Conservation (phyloP, 108 stramenopile genomes). For the Nitzschia sp. region DNA sequence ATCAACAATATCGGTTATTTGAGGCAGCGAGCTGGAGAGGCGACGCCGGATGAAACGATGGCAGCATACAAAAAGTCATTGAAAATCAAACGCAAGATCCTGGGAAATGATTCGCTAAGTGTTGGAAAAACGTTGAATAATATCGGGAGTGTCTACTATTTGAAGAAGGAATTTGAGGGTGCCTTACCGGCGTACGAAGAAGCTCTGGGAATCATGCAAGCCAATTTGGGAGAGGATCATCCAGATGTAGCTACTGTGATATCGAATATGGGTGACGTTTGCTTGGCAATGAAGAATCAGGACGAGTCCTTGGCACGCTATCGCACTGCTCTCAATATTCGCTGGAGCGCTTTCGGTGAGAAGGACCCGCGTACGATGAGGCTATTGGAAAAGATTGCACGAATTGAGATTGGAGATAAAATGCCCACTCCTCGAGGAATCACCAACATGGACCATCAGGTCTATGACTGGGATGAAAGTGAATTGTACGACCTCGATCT, state of each 20-base stretch:
- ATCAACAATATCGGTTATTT: constrained; percentile 71
- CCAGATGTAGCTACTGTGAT: constrained; percentile 70
- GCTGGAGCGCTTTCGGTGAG: constrained; percentile 40
- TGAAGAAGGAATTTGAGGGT: constrained; percentile 45
- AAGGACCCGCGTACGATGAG: constrained; percentile 45
- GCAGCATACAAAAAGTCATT: constrained; percentile 61
- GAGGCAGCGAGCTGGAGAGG: constrained; percentile 52
- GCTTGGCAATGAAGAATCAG: constrained; percentile 34
- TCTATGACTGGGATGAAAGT: constrained; percentile 24
- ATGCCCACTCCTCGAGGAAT: constrained; percentile 11
- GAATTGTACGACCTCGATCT: constrained; percentile 26
- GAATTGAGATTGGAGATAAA: constrained; percentile 47
- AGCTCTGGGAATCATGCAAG: constrained; percentile 48
- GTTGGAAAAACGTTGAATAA: constrained; percentile 78
- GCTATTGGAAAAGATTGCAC: constrained; percentile 59
- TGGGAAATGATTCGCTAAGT: constrained; percentile 62
- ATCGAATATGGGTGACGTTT: constrained; percentile 69
- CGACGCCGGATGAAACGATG: constrained; percentile 57
- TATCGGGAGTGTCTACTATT: constrained; percentile 69
- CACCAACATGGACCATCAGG: neutral
- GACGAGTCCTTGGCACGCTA: constrained; percentile 32
- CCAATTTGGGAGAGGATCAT: constrained; percentile 48
- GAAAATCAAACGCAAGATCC: constrained; percentile 51
- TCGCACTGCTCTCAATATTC: constrained; percentile 36
- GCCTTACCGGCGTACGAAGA: constrained; percentile 64